A percentile compares a stretch with the other conserved stretches of the same genome.
These are phyloP conservation scores for Zasmidium citrigriseum DNA, from an alignment of 2,329 filamentous ascomycete species.

Conservation along the genomic window DNA sequence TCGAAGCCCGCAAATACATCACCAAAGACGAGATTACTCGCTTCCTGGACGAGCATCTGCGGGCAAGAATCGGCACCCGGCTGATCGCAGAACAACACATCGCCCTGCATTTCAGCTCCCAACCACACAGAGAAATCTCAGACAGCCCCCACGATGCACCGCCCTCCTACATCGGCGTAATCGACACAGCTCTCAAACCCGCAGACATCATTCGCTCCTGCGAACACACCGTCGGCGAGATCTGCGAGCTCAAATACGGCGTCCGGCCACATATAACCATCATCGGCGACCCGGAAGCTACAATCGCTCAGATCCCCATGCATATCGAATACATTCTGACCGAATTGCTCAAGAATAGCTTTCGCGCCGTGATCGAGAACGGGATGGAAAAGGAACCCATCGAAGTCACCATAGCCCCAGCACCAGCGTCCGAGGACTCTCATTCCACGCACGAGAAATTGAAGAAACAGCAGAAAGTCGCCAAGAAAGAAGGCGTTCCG, in stretches of 20 bases:
- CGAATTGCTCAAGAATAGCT: slow-evolving; percentile 94
- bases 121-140: slow-evolving; percentile 65
- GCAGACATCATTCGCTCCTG: slow-evolving; percentile 80
- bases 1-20: slow-evolving; percentile 92
- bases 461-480: slow-evolving; percentile 16
- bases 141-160: slow-evolving; percentile 36
- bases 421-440: slow-evolving; percentile 51
- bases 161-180: slow-evolving; percentile 83
- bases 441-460: slow-evolving; percentile 14
- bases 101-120: slow-evolving; percentile 75
- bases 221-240: slow-evolving; percentile 88
- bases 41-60: slow-evolving; percentile 91
- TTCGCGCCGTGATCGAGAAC: slow-evolving; percentile 86
- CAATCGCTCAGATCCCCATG: slow-evolving; percentile 90
- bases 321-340: slow-evolving; percentile 98
- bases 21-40: slow-evolving; percentile 77
- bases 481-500: slow-evolving; percentile 19
- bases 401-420: slow-evolving; percentile 85
- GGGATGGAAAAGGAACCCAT: slow-evolving; percentile 78
- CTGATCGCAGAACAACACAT: slow-evolving; percentile 97
- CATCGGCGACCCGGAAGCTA: slow-evolving; percentile 82
- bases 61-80: slow-evolving; percentile 89
- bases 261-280: slow-evolving; percentile 78
- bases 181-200: slow-evolving; percentile 85
- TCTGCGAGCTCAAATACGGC: slow-evolving; percentile 95